Base-by-base conservation (phyloP, 2,329 filamentous ascomycete genomes). In the Dothideomycetes sp. region DNA sequence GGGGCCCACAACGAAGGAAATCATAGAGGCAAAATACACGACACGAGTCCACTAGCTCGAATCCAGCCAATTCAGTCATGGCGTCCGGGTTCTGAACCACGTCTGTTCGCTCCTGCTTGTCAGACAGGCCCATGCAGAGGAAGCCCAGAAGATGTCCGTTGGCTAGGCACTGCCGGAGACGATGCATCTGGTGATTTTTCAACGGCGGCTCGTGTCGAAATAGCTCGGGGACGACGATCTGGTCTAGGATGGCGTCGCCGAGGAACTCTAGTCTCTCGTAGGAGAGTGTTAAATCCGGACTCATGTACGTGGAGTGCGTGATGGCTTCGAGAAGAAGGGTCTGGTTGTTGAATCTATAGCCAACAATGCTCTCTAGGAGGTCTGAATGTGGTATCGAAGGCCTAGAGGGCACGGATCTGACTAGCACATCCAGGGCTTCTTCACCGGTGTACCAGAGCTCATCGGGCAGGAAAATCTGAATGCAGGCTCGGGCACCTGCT, bases 211-310 rank as follows among this genome's bases (percentile, higher is more conserved):
- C 53, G 3, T 69, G 61, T 0, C 63, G 52, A 56, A 75, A 82
- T 4, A 89, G 61, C n/a, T 62, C 67, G 0, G 63, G 65, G 5
- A 84, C 77, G 36, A 95, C 65, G 40, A 94, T 65, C 49, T 78
- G 73, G 58, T 96, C 89, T 0, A 96, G 73, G 2, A 95, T 67
- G 0, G 86, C 75, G 50, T 96, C 89, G 1, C 89, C 89, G 0
- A 95, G 64, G 51, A 91, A 94, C 53, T 95, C 89, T 1, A 95
- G 71, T 0, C 87, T 75, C 48, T 95, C 83, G 50, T 79, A 78
- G 0, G 70, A 73, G 27, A 62, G 58, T 10, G 77, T 70, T 16
- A 61, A 67, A n/a, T 34, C 34, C 27, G 46, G 45, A 2, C 66
- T 65, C 4, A 70, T 64, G 12, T 62, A 59, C 0, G 84, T 88